These are phyloP conservation scores for Pugionium dolabratum DNA, from an alignment of 345 rosid species.

Conservation along the genomic window DNA sequence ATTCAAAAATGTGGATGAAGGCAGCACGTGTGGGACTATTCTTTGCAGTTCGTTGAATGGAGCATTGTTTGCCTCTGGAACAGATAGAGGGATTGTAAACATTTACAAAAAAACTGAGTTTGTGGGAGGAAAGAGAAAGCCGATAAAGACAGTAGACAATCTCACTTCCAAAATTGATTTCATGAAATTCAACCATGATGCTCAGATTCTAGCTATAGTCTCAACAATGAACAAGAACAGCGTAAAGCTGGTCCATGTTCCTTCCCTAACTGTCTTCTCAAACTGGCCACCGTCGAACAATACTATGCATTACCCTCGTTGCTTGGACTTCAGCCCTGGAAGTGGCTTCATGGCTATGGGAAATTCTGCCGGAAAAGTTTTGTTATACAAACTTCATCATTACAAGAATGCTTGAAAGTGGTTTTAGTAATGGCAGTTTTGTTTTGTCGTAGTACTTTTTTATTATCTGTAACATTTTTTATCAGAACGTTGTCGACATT, in stretches of 20 bases:
- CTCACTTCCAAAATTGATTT: no score
- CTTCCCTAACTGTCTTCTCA: conserved; percentile 43
- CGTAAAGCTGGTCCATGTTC: no score
- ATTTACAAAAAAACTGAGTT: conserved; percentile 75
- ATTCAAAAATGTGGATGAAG: conserved; percentile 82
- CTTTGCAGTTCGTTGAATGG: conserved; percentile 64
- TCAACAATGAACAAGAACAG: no score
- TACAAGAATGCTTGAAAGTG: conserved; percentile 62
- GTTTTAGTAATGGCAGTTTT: conserved; percentile 20
- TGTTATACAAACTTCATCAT: conserved; percentile 83
- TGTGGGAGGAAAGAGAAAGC: conserved; percentile 78
- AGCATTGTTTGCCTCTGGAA: not conserved
- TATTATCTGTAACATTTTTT: conserved; percentile 11
- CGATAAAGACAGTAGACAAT: conserved; percentile 29
- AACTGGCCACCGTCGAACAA: conserved; percentile 75
- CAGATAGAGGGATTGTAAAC: conserved; percentile 86
- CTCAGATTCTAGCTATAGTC: no score
- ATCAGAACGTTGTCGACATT: conserved; percentile 30
- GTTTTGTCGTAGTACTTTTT: conserved; percentile 19
- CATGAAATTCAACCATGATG: no score
- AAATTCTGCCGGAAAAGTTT: conserved; percentile 78
- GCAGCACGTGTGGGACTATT: conserved; percentile 74
- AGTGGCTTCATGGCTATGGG: conserved; percentile 94
- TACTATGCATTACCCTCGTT: conserved; percentile 62
- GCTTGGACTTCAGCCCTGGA: conserved; percentile 88